Base-by-base conservation (phyloP, 2,329 filamentous ascomycete genomes). In the Aspergillus puulaauensis region DNA sequence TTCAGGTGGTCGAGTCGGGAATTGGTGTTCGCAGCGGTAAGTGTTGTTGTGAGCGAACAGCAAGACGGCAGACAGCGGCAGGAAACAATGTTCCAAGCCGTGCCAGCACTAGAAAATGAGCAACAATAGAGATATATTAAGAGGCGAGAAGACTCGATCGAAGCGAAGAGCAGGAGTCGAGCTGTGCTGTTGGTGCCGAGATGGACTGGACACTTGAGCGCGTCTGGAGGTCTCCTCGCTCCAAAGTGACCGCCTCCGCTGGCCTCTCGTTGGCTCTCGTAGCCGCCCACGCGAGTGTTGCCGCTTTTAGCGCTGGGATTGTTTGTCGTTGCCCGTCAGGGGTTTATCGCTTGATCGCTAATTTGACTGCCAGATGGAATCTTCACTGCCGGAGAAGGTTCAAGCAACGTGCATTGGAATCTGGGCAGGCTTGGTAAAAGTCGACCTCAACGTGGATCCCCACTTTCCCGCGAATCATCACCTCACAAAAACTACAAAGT, bases 261-360 rank as follows among this genome's bases (percentile, higher is more conserved):
- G 54, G 44, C 11, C 56, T 56, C 46, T 61, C 47, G 60, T 65
- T 64, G 64, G 64, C 51, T 64, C 54, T 54, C 37, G 53, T 65
- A 66, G 49, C 52, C 65, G 65, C 64, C 58, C 60, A 60, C 50
- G 49, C 56, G 56, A 57, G 45, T 54, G 52, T 63, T 65, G 59
- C 65, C 65, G 65, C 65, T 57, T 61, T 67, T 65, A 61, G 64
- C 65, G 65, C 67, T 71, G 24, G 52, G 19, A 31, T 44, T 37
- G 24, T 57, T 35, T 35, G 45, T 27, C 41, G 54, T 44, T 52
- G 44, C 58, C 23, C 45, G 57, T 60, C 57, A 54, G 54, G 35
- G 49, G 27, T 31, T 31, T 31, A 31, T 31, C 27, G 27, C 27
- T 31, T 9, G 27, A 31, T 31, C 27, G 27, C 27, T 31, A 4